These are phyloP conservation scores for Colletotrichum acutatum DNA, from an alignment of 2,329 filamentous ascomycete genomes.

Conservation along the genomic window DNA sequence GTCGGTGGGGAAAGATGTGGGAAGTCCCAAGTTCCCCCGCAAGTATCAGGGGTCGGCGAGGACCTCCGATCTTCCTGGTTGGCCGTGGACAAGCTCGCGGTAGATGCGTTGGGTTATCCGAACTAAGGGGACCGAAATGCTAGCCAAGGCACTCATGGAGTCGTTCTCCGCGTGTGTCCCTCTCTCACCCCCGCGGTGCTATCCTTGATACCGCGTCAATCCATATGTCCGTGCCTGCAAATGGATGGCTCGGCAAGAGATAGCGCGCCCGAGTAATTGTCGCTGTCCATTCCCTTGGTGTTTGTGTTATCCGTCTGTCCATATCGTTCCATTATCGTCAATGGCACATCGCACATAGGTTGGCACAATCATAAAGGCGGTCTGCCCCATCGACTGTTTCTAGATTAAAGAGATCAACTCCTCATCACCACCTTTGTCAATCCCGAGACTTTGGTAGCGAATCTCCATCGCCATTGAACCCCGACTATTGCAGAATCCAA, in stretches of 20 bases:
- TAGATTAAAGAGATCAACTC: background rate
- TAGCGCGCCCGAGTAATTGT: background rate
- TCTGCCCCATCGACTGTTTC: background rate
- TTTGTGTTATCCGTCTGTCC: background rate
- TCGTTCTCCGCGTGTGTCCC: background rate
- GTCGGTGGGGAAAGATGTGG: background rate
- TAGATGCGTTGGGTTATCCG: background rate
- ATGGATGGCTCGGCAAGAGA: constrained; percentile 4
- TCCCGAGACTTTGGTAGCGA: background rate
- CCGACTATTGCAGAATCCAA: background rate
- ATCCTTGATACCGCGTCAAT: constrained; percentile 4
- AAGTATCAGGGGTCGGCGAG: constrained; percentile 33
- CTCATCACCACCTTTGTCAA: background rate
- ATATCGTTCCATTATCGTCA: background rate
- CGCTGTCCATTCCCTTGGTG: background rate
- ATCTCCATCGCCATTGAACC: background rate
- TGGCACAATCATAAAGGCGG: constrained; percentile 20
- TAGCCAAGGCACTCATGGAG: background rate
- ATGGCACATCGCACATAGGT: background rate
- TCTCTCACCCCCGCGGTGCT: background rate
- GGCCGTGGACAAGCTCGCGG: background rate
- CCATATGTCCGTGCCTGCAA: constrained; percentile 5
- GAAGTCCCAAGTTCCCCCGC: constrained; percentile 8
- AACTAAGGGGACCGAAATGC: background rate
- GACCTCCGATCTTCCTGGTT: constrained; percentile 32